Percentiles rank a stretch among this genome's conserved stretches.
These are phyloP conservation scores for Lodderomyces beijingensis DNA, from an alignment of 1,139 yeast species.

Conservation along the genomic window DNA sequence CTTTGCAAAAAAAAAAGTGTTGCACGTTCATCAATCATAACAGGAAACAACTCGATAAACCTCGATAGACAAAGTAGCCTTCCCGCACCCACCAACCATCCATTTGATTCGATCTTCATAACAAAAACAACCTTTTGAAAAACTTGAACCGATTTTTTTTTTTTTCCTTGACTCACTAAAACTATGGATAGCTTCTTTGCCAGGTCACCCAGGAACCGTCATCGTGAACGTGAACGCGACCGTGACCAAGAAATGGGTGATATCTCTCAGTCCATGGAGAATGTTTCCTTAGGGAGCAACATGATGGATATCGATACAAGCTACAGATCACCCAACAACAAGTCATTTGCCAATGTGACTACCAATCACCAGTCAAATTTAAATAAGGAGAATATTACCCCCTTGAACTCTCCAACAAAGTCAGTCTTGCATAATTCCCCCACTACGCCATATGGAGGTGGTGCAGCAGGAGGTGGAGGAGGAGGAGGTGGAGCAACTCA, in stretches of 20 bases:
- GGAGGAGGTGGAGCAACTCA: no score
- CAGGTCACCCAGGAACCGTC: constrained; percentile 22
- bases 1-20: no score
- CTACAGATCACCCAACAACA: constrained; percentile 16
- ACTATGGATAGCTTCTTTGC: constrained; percentile 22
- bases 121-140: no score
- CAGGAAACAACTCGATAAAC: no score
- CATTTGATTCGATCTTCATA: no score
- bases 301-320: constrained; percentile 46
- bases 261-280: constrained; percentile 44
- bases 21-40: no score
- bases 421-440: constrained; percentile 37
- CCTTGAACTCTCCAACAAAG: constrained; percentile 38
- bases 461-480: constrained; percentile 8
- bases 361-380: constrained; percentile 12
- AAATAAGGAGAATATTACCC: constrained; percentile 47
- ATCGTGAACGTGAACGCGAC: no score
- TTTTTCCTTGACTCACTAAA: no score
- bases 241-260: constrained; percentile 19
- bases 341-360: constrained; percentile 1
- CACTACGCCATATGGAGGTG: constrained; percentile 8
- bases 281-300: constrained; percentile 34
- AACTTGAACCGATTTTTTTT: no score
- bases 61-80: no score
- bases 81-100: no score